Percentiles rank a stretch among this genome's conserved stretches.
phyloP scores from a whole-genome alignment of 345 rosid species.

The Sisymbrium irio region DNA sequence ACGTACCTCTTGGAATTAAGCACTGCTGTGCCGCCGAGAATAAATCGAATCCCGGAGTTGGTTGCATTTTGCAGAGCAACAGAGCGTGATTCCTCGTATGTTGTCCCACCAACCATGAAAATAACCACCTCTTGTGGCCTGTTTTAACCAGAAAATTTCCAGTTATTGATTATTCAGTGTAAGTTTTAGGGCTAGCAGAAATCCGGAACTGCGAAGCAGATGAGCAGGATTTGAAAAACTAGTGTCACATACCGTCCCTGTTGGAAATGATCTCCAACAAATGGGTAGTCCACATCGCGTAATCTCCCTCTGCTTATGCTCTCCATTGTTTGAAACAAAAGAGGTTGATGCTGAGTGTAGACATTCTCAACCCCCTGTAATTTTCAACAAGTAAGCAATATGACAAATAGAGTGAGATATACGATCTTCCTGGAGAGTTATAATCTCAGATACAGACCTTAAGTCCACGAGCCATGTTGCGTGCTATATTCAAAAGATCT shows the following conservation, averaged over 20 bases:
- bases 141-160: constrained; percentile 13
- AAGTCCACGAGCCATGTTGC: constrained; percentile 99
- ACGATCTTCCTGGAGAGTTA: constrained; percentile 6
- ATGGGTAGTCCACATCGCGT: constrained; percentile 94
- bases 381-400: neutral
- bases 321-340: constrained; percentile 89
- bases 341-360: constrained; percentile 99
- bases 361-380: constrained; percentile 94
- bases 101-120: constrained; percentile 94
- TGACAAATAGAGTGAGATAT: neutral
- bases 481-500: constrained; percentile 92
- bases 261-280: constrained; percentile 89
- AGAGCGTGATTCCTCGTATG: constrained; percentile 88
- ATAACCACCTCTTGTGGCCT: constrained; percentile 94
- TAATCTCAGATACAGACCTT: constrained; percentile 54
- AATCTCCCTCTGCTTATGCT: constrained; percentile 84
- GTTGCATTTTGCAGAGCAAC: constrained; percentile 79
- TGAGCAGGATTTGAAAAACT: no score
- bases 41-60: constrained; percentile 78
- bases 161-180: neutral
- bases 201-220: no score
- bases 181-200: neutral
- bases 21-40: constrained; percentile 76
- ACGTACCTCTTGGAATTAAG: constrained; percentile 85
- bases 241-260: constrained; percentile 75